A percentile compares a stretch with the other conserved stretches of the same genome.
These are phyloP conservation scores for Entophlyctis luteolus DNA, from an alignment of 192 early-diverging fungal genomes.

Conservation along the genomic window DNA sequence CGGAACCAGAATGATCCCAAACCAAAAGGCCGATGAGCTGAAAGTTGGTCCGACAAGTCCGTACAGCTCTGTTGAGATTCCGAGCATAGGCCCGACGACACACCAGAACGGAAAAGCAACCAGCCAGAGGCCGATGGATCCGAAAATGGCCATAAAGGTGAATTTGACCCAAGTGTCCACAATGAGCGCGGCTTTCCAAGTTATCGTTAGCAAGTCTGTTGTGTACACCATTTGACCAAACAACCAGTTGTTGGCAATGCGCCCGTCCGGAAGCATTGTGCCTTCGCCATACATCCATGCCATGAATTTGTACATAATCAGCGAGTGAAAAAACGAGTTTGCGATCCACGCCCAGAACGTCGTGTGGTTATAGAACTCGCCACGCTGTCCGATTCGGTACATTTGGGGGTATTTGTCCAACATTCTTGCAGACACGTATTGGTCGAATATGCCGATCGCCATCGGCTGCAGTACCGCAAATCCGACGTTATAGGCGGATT, in stretches of 20 bases:
- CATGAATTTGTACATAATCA: constrained; percentile 73
- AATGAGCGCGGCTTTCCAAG: constrained; percentile 86
- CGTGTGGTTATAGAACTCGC: constrained; percentile 71
- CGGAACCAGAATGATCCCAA: constrained; percentile 80
- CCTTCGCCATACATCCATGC: constrained; percentile 64
- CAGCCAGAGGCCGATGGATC: constrained; percentile 87
- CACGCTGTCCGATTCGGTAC: constrained; percentile 63
- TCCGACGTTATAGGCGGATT: constrained; percentile 89
- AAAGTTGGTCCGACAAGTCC: constrained; percentile 42
- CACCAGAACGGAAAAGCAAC: constrained; percentile 81
- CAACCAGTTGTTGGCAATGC: constrained; percentile 81
- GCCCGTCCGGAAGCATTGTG: constrained; percentile 65
- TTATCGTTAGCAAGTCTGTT: constrained; percentile 78
- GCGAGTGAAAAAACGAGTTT: constrained; percentile 91
- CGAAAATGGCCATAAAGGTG: constrained; percentile 84
- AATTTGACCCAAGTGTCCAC: constrained; percentile 93
- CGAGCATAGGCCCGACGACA: constrained; percentile 62
- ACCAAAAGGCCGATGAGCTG: constrained; percentile 67
- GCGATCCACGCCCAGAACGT: constrained; percentile 89
- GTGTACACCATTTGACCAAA: constrained; percentile 88
- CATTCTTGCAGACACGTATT: constrained; percentile 86
- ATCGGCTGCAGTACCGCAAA: constrained; percentile 94
- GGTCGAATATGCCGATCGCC: constrained; percentile 97
- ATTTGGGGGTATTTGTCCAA: constrained; percentile 96
- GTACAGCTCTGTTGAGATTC: constrained; percentile 47